Conservation (phyloP, 2,329 filamentous ascomycete genomes). For the Ceratocystis huliohia region DNA sequence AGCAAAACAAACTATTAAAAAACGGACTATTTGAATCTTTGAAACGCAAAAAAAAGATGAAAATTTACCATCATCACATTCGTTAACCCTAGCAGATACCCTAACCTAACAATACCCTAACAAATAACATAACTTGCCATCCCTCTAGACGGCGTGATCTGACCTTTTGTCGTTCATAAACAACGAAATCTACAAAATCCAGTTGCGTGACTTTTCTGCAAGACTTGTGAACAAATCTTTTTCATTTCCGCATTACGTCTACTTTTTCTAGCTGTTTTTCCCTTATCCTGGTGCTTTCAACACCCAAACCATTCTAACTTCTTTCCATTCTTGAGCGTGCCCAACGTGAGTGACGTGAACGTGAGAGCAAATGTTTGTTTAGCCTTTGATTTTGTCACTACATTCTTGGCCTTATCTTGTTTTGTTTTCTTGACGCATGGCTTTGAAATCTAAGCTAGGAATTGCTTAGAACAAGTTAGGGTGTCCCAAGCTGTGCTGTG, state of each 20-base stretch:
- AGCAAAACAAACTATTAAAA: not conserved
- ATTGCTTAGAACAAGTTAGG: not conserved
- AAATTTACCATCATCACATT: too few species aligned
- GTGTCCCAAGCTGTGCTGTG: not conserved
- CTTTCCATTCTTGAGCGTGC: not conserved
- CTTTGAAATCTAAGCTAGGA: not conserved
- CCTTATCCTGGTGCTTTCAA: too few species aligned
- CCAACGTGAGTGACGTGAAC: not conserved
- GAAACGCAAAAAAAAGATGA: too few species aligned
- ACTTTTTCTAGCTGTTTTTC: not conserved
- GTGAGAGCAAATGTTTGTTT: slow-evolving; percentile 1
- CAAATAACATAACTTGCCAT: not conserved
- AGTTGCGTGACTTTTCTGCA: not conserved
- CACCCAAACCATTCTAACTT: not conserved
- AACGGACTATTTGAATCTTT: not conserved
- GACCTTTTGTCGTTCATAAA: not conserved
- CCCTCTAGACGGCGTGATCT: not conserved
- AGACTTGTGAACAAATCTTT: not conserved
- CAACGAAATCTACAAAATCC: not conserved
- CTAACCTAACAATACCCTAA: not conserved
- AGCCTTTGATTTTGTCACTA: not conserved
- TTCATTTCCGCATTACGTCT: not conserved
- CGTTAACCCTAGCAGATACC: too few species aligned
- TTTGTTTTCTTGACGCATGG: not conserved
- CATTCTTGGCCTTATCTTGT: not conserved